These are phyloP conservation scores for Nematocida sp. DNA, from an alignment of 371 early-diverging fungal species.

Conservation along the genomic window DNA sequence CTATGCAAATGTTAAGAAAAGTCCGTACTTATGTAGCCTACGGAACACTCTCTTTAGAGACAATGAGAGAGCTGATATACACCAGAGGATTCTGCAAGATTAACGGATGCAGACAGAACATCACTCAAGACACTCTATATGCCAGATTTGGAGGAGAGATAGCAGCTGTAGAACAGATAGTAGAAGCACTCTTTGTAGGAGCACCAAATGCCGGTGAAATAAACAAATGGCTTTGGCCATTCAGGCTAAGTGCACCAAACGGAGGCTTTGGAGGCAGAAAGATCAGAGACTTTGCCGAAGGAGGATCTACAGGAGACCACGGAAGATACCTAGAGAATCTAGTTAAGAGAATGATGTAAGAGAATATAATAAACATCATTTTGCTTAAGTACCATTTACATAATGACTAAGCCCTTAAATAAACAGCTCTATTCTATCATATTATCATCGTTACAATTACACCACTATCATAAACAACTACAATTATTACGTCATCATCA, in stretches of 20 bases:
- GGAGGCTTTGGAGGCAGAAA: conserved; percentile 90
- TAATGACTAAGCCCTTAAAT: no score
- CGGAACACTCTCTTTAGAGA: conserved; percentile 91
- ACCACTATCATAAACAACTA: no score
- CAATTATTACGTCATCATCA: no score
- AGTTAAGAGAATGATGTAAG: conserved; percentile 78
- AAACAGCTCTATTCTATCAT: no score
- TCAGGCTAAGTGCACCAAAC: conserved; percentile 92
- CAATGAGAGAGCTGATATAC: conserved; percentile 95
- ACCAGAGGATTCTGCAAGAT: conserved; percentile 97
- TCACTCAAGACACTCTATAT: conserved; percentile 87
- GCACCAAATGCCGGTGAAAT: conserved; percentile 84
- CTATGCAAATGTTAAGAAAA: conserved; percentile 90
- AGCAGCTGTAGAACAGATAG: conserved; percentile 93
- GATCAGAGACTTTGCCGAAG: conserved; percentile 86
- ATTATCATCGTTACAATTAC: no score
- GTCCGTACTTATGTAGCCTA: conserved; percentile 87
- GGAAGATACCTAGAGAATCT: conserved; percentile 84
- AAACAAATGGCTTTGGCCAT: conserved; percentile 96
- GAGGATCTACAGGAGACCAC: conserved; percentile 92
- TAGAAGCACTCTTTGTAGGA: conserved; percentile 95
- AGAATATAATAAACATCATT: conserved; percentile 29
- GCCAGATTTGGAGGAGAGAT: conserved; percentile 77
- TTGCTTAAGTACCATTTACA: no score
- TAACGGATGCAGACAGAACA: conserved; percentile 84